These are phyloP conservation scores for Malassezia arunalokei DNA, from an alignment of 1,284 basidiomycete species.

Conservation along the genomic window DNA sequence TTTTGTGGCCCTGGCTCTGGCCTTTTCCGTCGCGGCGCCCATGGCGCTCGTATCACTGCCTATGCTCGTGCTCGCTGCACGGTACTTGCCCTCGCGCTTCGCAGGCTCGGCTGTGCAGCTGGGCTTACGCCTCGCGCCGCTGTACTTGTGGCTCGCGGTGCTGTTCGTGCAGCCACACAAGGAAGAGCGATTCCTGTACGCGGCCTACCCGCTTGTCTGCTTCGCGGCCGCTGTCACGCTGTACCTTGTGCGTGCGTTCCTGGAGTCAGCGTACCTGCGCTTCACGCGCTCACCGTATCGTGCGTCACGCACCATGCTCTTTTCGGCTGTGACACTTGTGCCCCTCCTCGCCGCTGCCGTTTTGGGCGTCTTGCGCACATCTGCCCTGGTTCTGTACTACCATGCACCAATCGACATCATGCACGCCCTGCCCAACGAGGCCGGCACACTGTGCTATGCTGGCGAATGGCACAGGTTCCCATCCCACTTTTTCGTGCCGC, in stretches of 20 bases:
- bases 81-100: conserved; percentile 65
- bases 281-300: conserved; percentile 32
- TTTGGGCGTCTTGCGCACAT: conserved; percentile 64
- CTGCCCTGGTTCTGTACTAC: conserved; percentile 76
- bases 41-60: conserved; percentile 57
- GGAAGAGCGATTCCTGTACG: conserved; percentile 96
- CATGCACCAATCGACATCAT: conserved; percentile 71
- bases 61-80: conserved; percentile 62
- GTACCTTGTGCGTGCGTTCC: conserved; percentile 51
- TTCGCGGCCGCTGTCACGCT: conserved; percentile 77
- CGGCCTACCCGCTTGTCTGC: conserved; percentile 77
- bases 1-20: conserved; percentile 57
- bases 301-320: conserved; percentile 49
- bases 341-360: conserved; percentile 57
- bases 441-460: conserved; percentile 59
- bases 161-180: conserved; percentile 78
- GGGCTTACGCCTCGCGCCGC: conserved; percentile 62
- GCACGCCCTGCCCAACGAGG: conserved; percentile 49
- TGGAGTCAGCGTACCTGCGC: conserved; percentile 23
- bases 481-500: conserved; percentile 73
- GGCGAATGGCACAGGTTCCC: conserved; percentile 97
- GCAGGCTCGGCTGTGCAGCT: conserved; percentile 50
- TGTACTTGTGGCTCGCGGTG: conserved; percentile 78
- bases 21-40: conserved; percentile 76
- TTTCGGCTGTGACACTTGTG: conserved; percentile 62